A percentile compares a stretch with the other conserved stretches of the same genome.
Conservation (phyloP, 176 grass and related monocot species). For the Carex kokanica region DNA sequence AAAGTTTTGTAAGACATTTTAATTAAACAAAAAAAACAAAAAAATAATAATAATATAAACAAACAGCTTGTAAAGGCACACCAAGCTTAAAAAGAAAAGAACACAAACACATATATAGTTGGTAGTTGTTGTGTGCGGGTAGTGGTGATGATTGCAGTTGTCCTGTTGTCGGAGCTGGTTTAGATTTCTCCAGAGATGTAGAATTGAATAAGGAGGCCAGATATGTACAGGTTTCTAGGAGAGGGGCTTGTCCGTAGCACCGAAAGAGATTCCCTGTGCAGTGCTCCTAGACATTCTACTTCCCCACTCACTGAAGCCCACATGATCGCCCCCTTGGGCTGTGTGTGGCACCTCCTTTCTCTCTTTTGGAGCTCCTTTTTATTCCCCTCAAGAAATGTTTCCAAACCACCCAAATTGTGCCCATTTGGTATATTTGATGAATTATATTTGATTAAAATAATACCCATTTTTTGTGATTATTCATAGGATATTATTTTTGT, state of each 20-base stretch:
- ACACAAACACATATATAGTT: neutral
- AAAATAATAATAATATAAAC: neutral
- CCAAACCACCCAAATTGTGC: neutral
- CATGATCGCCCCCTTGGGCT: conserved; percentile 25
- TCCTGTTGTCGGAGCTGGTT: neutral
- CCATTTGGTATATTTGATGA: neutral
- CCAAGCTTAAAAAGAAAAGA: neutral
- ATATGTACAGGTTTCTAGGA: neutral
- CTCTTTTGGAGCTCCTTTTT: neutral
- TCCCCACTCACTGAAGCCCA: conserved; percentile 12
- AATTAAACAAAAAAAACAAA: neutral
- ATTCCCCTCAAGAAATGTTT: neutral
- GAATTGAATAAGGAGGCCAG: neutral
- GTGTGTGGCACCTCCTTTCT: neutral
- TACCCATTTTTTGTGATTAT: neutral
- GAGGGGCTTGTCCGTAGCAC: neutral
- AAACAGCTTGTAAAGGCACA: conserved; percentile 2
- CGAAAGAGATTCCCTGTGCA: conserved; percentile 28
- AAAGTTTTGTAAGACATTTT: neutral
- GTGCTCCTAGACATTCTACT: conserved; percentile 26
- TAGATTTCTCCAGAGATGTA: neutral
- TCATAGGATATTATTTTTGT: neutral
- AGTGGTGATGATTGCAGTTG: neutral
- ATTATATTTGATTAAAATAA: neutral
- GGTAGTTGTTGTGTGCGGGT: neutral